phyloP scores from a whole-genome alignment of 1,139 yeast genomes.

The Geotrichum restrictum region DNA sequence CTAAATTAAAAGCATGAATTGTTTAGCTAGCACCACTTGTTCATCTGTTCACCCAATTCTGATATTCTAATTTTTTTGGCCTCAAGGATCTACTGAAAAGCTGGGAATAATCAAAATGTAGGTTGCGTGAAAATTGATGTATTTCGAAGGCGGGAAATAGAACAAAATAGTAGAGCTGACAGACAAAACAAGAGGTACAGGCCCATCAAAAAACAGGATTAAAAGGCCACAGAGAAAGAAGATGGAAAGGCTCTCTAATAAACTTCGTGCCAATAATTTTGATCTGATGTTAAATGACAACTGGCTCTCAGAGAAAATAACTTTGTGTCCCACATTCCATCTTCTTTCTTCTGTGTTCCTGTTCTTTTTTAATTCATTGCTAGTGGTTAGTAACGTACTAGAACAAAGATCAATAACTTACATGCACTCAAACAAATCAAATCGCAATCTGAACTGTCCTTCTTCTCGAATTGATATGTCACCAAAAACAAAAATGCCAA shows the following conservation, averaged over 20 bases:
- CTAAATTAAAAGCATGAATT: conserved; percentile 9
- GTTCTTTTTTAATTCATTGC: background rate
- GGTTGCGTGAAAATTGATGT: too few relatives aligned
- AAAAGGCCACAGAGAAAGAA: background rate
- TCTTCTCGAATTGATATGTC: conserved; percentile 26
- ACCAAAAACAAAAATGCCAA: conserved; percentile 28
- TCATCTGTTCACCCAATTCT: too few relatives aligned
- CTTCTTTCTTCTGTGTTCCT: background rate
- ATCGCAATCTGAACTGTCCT: conserved; percentile 26
- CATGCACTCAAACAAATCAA: conserved; percentile 26
- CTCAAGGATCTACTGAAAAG: too few relatives aligned
- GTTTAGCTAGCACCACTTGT: background rate
- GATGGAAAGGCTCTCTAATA: background rate
- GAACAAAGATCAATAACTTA: conserved; percentile 5
- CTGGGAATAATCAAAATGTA: too few relatives aligned
- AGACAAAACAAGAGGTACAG: background rate
- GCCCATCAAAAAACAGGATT: background rate
- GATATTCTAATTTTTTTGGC: background rate
- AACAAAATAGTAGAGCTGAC: background rate
- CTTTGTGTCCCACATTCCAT: background rate
- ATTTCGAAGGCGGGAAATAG: background rate
- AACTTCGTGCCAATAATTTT: background rate
- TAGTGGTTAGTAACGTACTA: background rate
- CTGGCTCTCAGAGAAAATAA: too few relatives aligned
- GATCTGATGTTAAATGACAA: background rate